phyloP scores from a whole-genome alignment of 495 filamentous ascomycete genomes.

The Penicillium paxilli region DNA sequence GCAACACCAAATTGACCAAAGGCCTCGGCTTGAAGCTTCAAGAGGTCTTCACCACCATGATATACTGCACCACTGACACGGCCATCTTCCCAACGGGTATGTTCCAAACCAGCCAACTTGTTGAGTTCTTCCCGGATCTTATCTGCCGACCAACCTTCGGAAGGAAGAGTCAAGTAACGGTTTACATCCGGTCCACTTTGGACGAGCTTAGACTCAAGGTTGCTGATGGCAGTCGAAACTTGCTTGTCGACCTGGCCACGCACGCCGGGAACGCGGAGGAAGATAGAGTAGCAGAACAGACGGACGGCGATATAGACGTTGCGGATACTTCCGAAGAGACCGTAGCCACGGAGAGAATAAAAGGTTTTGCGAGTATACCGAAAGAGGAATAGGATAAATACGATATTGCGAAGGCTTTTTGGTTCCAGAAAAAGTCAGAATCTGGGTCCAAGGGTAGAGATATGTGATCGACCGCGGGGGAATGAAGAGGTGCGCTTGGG shows the following conservation, averaged over 20 bases:
- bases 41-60: conserved; percentile 82
- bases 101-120: conserved; percentile 79
- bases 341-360: conserved; percentile 84
- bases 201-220: conserved; percentile 80
- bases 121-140: conserved; percentile 78
- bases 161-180: conserved; percentile 75
- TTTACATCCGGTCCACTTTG: conserved; percentile 69
- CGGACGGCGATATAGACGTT: conserved; percentile 69
- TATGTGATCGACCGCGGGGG: conserved; percentile 9
- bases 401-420: conserved; percentile 74
- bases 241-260: conserved; percentile 79
- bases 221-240: conserved; percentile 61
- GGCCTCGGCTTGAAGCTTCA: conserved; percentile 85
- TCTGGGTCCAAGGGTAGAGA: not conserved
- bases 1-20: conserved; percentile 90
- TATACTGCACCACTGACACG: conserved; percentile 95
- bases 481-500: conserved; percentile 2
- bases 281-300: conserved; percentile 76
- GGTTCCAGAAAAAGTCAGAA: not conserved
- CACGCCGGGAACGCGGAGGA: conserved; percentile 83
- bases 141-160: conserved; percentile 81
- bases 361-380: conserved; percentile 80
- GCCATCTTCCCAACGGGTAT: conserved; percentile 96
- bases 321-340: conserved; percentile 73
- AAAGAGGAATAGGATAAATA: conserved; percentile 88